These are phyloP conservation scores for Kurtzmaniella natalensis DNA, from an alignment of 1,139 yeast genomes.

Conservation along the genomic window DNA sequence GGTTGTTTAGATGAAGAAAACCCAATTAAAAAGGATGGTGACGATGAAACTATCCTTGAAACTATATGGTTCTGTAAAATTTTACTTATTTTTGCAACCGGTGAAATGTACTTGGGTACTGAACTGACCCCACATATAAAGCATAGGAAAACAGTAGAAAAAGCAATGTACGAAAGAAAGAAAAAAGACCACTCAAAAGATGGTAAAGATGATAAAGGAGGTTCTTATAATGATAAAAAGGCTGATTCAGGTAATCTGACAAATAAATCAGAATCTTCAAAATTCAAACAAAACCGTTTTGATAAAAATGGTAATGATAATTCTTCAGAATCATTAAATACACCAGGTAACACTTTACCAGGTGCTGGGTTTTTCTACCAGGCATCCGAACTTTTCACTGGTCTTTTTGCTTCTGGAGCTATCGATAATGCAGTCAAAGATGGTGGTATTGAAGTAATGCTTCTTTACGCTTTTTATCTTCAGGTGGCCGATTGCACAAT, in stretches of 20 bases:
- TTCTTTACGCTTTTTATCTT: slow-evolving; percentile 72
- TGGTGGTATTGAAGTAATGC: slow-evolving; percentile 77
- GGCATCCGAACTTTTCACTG: slow-evolving; percentile 72
- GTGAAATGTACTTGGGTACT: slow-evolving; percentile 81
- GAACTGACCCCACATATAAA: slow-evolving; percentile 44
- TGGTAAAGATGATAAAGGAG: slow-evolving; percentile 39
- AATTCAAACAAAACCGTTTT: slow-evolving; percentile 8
- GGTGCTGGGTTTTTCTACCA: slow-evolving; percentile 75
- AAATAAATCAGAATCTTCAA: slow-evolving; percentile 11
- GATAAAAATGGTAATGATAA: not conserved
- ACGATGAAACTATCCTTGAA: slow-evolving; percentile 59
- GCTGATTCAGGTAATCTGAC: too few relatives aligned
- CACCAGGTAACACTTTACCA: slow-evolving; percentile 47
- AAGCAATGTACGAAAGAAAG: slow-evolving; percentile 1
- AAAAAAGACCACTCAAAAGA: too few relatives aligned
- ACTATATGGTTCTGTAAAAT: slow-evolving; percentile 81
- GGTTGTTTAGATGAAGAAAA: slow-evolving; percentile 39
- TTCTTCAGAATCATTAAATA: slow-evolving; percentile 7
- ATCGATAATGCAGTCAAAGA: slow-evolving; percentile 72
- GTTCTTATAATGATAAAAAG: slow-evolving; percentile 16
- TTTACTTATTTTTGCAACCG: slow-evolving; percentile 70
- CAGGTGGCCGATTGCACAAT: slow-evolving; percentile 86
- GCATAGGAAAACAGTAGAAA: slow-evolving; percentile 16
- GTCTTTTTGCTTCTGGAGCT: slow-evolving; percentile 74
- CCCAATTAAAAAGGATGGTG: slow-evolving; percentile 38